These are phyloP conservation scores for Miamiensis avidus DNA, from an alignment of 169 alveolate species.

Conservation along the genomic window DNA sequence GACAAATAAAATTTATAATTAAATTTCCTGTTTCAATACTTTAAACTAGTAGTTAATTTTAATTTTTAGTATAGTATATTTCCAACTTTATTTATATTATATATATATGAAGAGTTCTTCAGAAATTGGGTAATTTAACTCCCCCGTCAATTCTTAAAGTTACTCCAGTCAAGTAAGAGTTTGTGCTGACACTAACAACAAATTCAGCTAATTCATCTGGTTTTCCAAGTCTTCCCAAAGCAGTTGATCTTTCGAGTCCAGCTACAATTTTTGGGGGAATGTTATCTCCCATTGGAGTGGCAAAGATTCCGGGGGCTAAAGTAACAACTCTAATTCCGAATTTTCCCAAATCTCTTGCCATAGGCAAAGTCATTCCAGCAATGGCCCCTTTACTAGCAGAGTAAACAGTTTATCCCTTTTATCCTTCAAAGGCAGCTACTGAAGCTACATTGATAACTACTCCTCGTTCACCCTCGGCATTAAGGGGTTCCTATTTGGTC, in stretches of 20 bases:
- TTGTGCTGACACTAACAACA: slow-evolving; percentile 54
- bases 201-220: slow-evolving; percentile 79
- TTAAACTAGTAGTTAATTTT: neutral
- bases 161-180: slow-evolving; percentile 71
- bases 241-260: slow-evolving; percentile 52
- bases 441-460: slow-evolving; percentile 75
- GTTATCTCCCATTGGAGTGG: slow-evolving; percentile 67
- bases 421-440: slow-evolving; percentile 80
- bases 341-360: slow-evolving; percentile 82
- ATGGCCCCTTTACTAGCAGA: slow-evolving; percentile 79
- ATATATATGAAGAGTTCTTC: neutral
- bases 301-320: slow-evolving; percentile 79
- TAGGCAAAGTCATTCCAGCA: slow-evolving; percentile 42
- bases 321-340: slow-evolving; percentile 76
- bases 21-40: neutral
- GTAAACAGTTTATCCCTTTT: slow-evolving; percentile 75
- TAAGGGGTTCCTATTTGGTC: slow-evolving; percentile 34
- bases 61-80: neutral
- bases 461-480: slow-evolving; percentile 67
- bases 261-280: slow-evolving; percentile 42
- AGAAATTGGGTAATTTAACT: slow-evolving; percentile 52
- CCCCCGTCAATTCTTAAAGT: slow-evolving; percentile 81
- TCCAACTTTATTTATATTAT: neutral
- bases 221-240: slow-evolving; percentile 70
- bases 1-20: too few species aligned